Base-by-base conservation (phyloP, 2,329 filamentous ascomycete genomes). In the Mariannaea sp. region DNA sequence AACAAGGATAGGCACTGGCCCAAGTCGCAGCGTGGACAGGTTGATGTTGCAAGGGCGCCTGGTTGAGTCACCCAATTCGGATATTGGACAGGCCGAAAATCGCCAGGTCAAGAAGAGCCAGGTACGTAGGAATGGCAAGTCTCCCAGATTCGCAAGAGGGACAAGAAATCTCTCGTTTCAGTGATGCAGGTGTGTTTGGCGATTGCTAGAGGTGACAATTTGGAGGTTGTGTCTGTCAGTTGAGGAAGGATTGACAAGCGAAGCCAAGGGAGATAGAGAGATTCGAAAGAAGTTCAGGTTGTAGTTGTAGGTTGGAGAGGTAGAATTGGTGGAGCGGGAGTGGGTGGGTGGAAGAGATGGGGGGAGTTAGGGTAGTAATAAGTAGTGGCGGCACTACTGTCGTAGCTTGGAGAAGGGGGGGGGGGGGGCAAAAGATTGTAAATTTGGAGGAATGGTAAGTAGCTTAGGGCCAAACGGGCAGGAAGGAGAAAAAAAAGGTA, bases 351-450 rank as follows among this genome's bases (percentile, higher is more conserved):
- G 52, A 56, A 57, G 56, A 51, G 58, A 61, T 56, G 45, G 58
- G 62, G 62, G 62, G 60, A 64, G 62, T 65, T 60, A 48, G 48
- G 32, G 58, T 65, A 65, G 62, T 65, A 64, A 65, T 64, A 61
- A 57, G 48, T 47, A 48, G 53, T 50, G 42, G 46, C 42, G 51
- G 36, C 29, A 39, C 46, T 49, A 39, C 49, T 19, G 24, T 43
- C 42, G 61, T 63, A 56, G 49, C 54, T 49, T 39, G 46, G 48
- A 49, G 56, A 35, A 51, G 48, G 46, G 43, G 42, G 49, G 53
- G 56, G 40, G 53, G 46, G 49, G 39, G 43, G 49, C 33, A 36
- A 36, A 54, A 49, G 53, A 57, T 56, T 53, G 41, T 53, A 62
- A 58, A 54, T 49, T 46, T 50, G 19, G 20, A 39, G 42, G 41